These are phyloP conservation scores for Wallacemonas sp. DNA, from an alignment of 208 protist genomes.

Conservation along the genomic window DNA sequence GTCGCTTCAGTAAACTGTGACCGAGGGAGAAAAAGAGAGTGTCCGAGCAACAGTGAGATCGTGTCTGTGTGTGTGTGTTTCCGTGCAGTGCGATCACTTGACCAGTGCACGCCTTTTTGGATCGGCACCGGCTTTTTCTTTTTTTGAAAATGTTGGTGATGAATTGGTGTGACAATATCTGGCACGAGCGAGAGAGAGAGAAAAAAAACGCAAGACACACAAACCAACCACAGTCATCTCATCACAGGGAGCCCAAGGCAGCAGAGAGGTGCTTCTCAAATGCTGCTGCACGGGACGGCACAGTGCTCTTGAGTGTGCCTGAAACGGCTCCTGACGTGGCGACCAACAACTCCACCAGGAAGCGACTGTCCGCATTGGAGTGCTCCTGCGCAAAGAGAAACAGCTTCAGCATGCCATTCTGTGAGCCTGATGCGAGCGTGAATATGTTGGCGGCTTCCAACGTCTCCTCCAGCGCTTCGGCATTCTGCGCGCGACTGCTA, in stretches of 20 bases:
- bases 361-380: constrained; percentile 1
- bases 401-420: constrained; percentile 36
- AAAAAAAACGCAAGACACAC: neutral
- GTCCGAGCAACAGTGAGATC: too few relatives aligned
- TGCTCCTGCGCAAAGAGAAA: constrained; percentile 52
- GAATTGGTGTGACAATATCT: too few relatives aligned
- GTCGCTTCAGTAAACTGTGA: too few relatives aligned
- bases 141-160: too few relatives aligned
- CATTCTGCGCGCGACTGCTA: constrained; percentile 1
- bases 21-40: too few relatives aligned
- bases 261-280: neutral
- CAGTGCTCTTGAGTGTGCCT: constrained; percentile 43
- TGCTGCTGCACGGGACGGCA: constrained; percentile 8
- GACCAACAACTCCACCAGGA: constrained; percentile 46
- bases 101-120: too few relatives aligned
- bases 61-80: too few relatives aligned
- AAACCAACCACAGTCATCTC: neutral
- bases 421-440: constrained; percentile 53
- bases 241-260: neutral
- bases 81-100: too few relatives aligned
- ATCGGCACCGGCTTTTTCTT: too few relatives aligned
- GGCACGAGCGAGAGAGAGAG: neutral
- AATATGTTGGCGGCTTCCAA: constrained; percentile 47
- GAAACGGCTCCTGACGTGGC: constrained; percentile 21
- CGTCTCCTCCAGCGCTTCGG: constrained; percentile 33